Evolutionary conservation across 495 filamentous ascomycete species (phyloP), one percentile per base, ranked within the genome.

Genomic region (Aspergillus sclerotioniger): DNA sequence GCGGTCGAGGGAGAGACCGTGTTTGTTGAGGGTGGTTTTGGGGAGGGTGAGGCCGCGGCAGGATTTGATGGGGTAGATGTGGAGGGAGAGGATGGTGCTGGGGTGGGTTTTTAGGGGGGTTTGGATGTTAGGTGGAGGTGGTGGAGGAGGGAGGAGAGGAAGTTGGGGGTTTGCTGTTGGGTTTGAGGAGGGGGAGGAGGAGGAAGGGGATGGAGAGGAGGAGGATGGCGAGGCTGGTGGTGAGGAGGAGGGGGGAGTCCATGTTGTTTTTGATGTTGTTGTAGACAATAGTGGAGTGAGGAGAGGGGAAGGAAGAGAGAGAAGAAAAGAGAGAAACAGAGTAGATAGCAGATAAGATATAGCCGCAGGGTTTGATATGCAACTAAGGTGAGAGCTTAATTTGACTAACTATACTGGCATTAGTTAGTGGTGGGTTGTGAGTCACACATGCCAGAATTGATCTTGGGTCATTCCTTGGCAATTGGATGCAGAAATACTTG

Each of bases 11-110:
- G 90, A 83, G 46, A 98, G 81, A 1, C 92, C 92, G 37, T 84
- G 82, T 33, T 83, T 74, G 28, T 89, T 71, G 3, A 96, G 79
- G 32, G 81, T 84, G 46, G 83, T 85, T 54, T 80, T 67, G 48
- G 77, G 70, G 59, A 96, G 67, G 67, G 92, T 84, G 54, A 96
- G 83, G 21, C 89, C 90, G 61, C 82, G 80, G 71, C 92, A 96
- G 52, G 88, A 91, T 74, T 98, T 96, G 63, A 98, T 80, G 4
- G 93, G 93, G 71, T 94, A 96, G 58, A 95, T 84, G 73, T 85
- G 89, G 44, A 96, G 51, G 8, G 70, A 68, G 59, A 71, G 53
- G 35, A 78, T 72, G 28, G 74, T 72, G 56, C 63, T 72, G 32
- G 25, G 15, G 28, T 54, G 32, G 60, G 51, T 33, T 57, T 57